These are phyloP conservation scores for Novymonas esmeraldas DNA, from an alignment of 208 protist species.

Conservation along the genomic window DNA sequence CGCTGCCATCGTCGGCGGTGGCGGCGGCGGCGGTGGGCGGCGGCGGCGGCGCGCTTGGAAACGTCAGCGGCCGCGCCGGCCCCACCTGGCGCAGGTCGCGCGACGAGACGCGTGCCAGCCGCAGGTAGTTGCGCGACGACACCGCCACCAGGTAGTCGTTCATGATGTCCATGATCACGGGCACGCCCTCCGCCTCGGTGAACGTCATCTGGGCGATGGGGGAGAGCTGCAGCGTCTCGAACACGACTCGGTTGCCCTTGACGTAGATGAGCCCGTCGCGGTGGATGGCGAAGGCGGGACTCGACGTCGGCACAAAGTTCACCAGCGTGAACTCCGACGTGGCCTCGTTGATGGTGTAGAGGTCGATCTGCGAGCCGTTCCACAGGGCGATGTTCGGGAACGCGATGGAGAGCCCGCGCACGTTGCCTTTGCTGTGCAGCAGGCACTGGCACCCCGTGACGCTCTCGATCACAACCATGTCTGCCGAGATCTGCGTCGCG, in stretches of 20 bases:
- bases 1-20: constrained; percentile 11
- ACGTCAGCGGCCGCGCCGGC: constrained; percentile 61
- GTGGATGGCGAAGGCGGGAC: constrained; percentile 85
- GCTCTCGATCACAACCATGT: constrained; percentile 88
- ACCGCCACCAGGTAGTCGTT: constrained; percentile 88
- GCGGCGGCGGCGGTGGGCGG: background rate
- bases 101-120: constrained; percentile 66
- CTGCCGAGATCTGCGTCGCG: constrained; percentile 85
- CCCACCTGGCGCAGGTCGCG: constrained; percentile 75
- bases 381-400: constrained; percentile 91
- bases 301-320: constrained; percentile 75
- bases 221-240: constrained; percentile 80
- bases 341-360: constrained; percentile 89
- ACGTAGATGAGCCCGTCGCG: constrained; percentile 86
- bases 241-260: constrained; percentile 74
- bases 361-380: constrained; percentile 85
- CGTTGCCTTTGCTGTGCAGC: constrained; percentile 67
- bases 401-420: constrained; percentile 80
- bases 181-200: constrained; percentile 82
- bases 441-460: constrained; percentile 86
- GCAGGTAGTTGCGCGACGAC: constrained; percentile 83
- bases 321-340: constrained; percentile 70
- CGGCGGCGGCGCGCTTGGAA: constrained; percentile 16
- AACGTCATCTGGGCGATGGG: constrained; percentile 84
- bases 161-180: constrained; percentile 88